A percentile compares a stretch with the other conserved stretches of the same genome.
These are phyloP conservation scores for Chenopodium suecicum DNA, from an alignment of 148 eudicot genomes.

Conservation along the genomic window DNA sequence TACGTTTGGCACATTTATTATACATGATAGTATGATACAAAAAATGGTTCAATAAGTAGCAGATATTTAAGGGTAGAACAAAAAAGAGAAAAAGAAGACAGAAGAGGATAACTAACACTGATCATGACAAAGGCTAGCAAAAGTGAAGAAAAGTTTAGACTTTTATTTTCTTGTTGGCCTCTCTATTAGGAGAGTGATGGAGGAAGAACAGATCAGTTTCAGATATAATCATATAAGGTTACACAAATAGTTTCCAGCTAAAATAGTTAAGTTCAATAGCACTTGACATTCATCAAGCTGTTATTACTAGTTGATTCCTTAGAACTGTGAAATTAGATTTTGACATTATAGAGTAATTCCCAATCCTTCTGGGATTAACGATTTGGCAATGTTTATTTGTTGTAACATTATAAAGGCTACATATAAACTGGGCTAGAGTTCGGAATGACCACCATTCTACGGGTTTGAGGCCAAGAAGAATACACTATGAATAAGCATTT, in stretches of 20 bases:
- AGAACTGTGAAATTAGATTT: background rate
- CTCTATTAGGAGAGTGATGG: background rate
- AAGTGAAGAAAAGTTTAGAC: background rate
- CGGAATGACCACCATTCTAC: background rate
- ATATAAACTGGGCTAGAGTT: background rate
- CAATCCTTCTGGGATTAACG: too few relatives aligned
- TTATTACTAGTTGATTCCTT: background rate
- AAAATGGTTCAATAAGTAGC: background rate
- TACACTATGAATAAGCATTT: background rate
- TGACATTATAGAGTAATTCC: background rate
- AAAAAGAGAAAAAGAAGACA: background rate
- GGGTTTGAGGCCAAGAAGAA: background rate
- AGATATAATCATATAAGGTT: background rate
- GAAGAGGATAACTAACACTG: background rate
- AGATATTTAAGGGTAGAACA: background rate
- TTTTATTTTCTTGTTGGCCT: background rate
- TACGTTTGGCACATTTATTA: background rate
- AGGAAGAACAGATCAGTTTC: background rate
- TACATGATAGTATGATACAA: background rate
- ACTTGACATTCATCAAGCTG: background rate
- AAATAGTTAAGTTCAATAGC: background rate
- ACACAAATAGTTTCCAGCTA: background rate
- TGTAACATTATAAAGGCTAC: background rate
- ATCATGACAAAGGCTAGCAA: background rate
- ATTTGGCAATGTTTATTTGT: too few relatives aligned